Base-by-base conservation (phyloP, 495 filamentous ascomycete genomes). In the Parmelia sp. region DNA sequence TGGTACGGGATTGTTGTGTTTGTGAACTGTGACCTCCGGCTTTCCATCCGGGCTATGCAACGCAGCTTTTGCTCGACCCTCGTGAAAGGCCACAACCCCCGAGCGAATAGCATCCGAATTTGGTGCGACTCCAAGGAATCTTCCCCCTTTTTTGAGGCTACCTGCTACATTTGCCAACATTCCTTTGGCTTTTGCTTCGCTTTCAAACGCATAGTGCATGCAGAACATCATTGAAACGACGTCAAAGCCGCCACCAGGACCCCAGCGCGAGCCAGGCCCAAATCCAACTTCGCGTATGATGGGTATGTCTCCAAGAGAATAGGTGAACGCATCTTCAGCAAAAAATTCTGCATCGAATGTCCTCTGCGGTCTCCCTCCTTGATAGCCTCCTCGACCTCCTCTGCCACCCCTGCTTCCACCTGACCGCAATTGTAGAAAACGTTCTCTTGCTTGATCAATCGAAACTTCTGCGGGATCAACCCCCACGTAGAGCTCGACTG, bases 161-260 rank as follows among this genome's bases (percentile, higher is more conserved):
- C 91, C 88, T 3, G 94, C 86, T 17, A 98, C 94, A 72, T 98
- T 98, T 72, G 84, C 83, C 58, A 98, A 82, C 94, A 98, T 97
- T 61, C 85, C 87, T 27, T 92, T 84, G 15, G 92, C 87, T 73
- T 96, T 95, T 9, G 81, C 82, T 74, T 97, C 90, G 64, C 79
- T 90, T 75, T 98, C 95, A 69, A 97, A 98, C 0, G 95, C 92
- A 72, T 98, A 98, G 77, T 98, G 94, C 86, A 98, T 96, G 71
- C 91, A 92, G 70, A 98, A 98, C 94, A 98, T 98, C 83, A 95
- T 96, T 62, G 88, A 89, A 57, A 98, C 93, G 17, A 97, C 88
- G 73, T 98, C 95, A 68, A 97, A 98, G 11, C 92, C 92, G 45
- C 90, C 88, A 1, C 85, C 85, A 56, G 66, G 66, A 17, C 85